Percentiles rank a stretch among this genome's conserved stretches.
Conservation (phyloP, 139 green algal genomes). For the Chlorella sp. region DNA sequence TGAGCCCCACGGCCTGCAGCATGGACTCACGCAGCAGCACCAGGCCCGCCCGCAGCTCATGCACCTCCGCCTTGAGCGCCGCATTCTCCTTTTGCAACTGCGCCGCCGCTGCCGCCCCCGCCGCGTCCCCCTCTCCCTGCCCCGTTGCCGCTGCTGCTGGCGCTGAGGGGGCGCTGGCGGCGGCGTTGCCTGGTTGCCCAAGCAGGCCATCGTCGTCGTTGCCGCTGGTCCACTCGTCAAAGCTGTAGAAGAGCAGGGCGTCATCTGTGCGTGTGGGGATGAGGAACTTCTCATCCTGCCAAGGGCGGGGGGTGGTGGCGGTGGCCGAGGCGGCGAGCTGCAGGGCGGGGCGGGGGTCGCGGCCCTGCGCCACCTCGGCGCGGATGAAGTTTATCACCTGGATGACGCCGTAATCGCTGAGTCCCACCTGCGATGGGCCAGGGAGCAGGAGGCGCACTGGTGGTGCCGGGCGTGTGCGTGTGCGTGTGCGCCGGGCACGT, state of each 20-base stretch:
- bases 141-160: no score
- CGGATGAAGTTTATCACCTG: conserved; percentile 80
- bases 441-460: no score
- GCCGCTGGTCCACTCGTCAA: conserved; percentile 27
- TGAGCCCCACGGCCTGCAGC: background rate
- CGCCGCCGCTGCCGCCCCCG: background rate
- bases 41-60: conserved; percentile 11
- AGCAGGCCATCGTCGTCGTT: background rate
- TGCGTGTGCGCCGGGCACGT: background rate
- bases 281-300: conserved; percentile 62
- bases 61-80: conserved; percentile 20
- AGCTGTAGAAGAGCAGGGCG: conserved; percentile 73
- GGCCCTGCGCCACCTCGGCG: conserved; percentile 32
- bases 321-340: conserved; percentile 1
- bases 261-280: conserved; percentile 63
- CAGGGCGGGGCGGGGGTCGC: conserved; percentile 40
- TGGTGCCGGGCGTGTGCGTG: no score
- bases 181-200: background rate
- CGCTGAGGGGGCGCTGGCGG: background rate
- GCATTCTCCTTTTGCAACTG: background rate
- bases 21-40: background rate
- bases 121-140: background rate
- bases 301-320: background rate
- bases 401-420: conserved; percentile 75
- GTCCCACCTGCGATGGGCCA: conserved; percentile 12